Base-by-base conservation (phyloP, 768 basidiomycete genomes). In the Megacollybia marginata region DNA sequence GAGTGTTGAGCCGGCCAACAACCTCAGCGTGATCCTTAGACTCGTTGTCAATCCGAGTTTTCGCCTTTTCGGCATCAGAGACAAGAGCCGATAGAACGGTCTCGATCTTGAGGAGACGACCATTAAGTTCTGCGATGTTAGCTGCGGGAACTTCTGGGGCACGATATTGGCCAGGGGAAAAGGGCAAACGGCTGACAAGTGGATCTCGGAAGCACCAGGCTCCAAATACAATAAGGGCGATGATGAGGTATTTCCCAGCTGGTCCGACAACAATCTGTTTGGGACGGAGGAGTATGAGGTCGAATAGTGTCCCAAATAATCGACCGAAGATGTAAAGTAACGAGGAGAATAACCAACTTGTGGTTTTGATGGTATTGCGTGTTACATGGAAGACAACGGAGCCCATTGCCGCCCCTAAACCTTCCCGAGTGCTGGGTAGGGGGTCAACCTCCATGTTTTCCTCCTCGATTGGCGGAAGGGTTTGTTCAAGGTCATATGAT, bases 41-140 rank as follows among this genome's bases (percentile, higher is more conserved):
- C 32, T 81, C 79, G 31, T 73, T 74, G 20, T 85, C 83, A 18
- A 78, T 65, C 51, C 75, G 75, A 5, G 65, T 58, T 47, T 74
- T 73, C 5, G 69, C 66, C 42, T 72, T 74, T 52, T 85, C 75
- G 10, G 69, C 64, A 44, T 85, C 82, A 12, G 69, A 55, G 4
- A 82, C 78, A 13, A 92, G 67, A 7, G 75, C 72, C 12, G 81
- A 79, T 12, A 89, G 66, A 1, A 75, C 80, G 20, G 65, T 71
- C 62, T 91, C 88, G 36, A 91, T 74, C 33, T 69, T 69, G 52
- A 76, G 74, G 11, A 92, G 64, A 9, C 88, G 79, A 7, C 71
- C 69, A 2, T 80, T 70, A 19, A 91, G 67, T 49, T 88, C 88
- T 4, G 76, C 74, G 16, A 89, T 67, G 60, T 88, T 76, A n/a